Base-by-base conservation (phyloP, 75 land plant species). In the Sequoia sempervirens region DNA sequence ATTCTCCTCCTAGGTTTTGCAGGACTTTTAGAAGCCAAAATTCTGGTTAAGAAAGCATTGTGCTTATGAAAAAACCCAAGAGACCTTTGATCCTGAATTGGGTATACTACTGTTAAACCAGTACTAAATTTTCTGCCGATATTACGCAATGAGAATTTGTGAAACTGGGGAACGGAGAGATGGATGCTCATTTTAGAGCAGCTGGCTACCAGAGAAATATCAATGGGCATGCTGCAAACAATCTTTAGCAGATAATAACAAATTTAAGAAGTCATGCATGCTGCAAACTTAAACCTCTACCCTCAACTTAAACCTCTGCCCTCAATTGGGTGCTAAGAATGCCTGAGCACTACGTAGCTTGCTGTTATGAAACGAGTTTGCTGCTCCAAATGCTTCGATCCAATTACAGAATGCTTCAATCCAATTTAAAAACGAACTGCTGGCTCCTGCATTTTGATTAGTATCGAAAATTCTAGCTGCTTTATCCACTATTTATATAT, bases 1-100 rank as follows among this genome's bases (percentile, higher is more conserved):
- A 54, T 10, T 54, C 54, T 86, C 18, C 85, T 66, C 82, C 61
- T 81, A 50, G 82, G 56, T 38, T 46, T 81, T 53, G 82, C 30
- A 14, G 47, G 23, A 53, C 20, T 45, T 81, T 20, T 81, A 53
- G 61, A 9, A 36, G 82, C 82, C 82, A 81, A 15, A 54, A 81
- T 53, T 54, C 82, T 81, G 40, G 61, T 14, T 30, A 54, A 54
- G 18, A 36, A 53, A 43, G 30, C 38, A 80, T 26, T 80, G 36
- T 81, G 20, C 56, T 46, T 81, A 28, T 9, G 38, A 81, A 14
- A 18, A 81, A 78, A 78, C 28, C 20, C n/a, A 45, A 8, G 41
- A 78, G 80, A 47, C 23, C 2, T 23, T 3, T 7, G 47, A 9
- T 76, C 41, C 17, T 38, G 37, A 40, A 23, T 18, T 78, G 80